Conservation (phyloP, 768 basidiomycete species). For the Naganishia vishniacii region DNA sequence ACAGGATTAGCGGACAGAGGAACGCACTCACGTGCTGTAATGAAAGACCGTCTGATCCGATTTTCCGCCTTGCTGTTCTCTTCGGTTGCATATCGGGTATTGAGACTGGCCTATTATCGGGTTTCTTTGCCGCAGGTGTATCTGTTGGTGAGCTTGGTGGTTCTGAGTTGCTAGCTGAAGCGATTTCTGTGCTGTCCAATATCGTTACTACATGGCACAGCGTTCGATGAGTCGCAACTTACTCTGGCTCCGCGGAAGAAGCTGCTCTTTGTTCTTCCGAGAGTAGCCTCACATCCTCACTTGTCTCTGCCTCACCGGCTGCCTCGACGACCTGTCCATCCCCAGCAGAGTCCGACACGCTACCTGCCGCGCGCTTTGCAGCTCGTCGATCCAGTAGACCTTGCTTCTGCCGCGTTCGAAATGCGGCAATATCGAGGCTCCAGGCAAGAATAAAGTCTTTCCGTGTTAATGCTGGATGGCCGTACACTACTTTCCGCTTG, state of each 20-base stretch:
- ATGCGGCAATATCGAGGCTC: slow-evolving; percentile 12
- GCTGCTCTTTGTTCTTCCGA: too few species aligned
- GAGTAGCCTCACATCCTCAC: too few species aligned
- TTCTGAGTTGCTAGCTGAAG: too few species aligned
- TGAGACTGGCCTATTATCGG: background rate
- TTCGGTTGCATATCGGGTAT: background rate
- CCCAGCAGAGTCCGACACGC: too few species aligned
- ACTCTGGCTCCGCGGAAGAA: too few species aligned
- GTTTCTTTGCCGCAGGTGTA: background rate
- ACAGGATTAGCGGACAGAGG: background rate
- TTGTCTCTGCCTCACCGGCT: too few species aligned
- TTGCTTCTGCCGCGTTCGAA: slow-evolving; percentile 5
- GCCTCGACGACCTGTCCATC: too few species aligned
- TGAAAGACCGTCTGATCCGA: slow-evolving; percentile 10
- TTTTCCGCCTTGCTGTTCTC: background rate
- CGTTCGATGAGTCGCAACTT: too few species aligned
- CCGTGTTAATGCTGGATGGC: slow-evolving; percentile 2
- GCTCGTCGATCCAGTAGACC: background rate
- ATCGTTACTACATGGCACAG: too few species aligned
- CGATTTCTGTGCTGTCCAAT: too few species aligned
- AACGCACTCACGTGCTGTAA: background rate
- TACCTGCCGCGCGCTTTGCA: background rate
- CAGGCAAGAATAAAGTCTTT: slow-evolving; percentile 12
- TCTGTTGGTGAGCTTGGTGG: background rate
- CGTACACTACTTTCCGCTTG: slow-evolving; percentile 8